Conservation (phyloP, 768 basidiomycete genomes). For the Sporobolomyces pararoseus region DNA sequence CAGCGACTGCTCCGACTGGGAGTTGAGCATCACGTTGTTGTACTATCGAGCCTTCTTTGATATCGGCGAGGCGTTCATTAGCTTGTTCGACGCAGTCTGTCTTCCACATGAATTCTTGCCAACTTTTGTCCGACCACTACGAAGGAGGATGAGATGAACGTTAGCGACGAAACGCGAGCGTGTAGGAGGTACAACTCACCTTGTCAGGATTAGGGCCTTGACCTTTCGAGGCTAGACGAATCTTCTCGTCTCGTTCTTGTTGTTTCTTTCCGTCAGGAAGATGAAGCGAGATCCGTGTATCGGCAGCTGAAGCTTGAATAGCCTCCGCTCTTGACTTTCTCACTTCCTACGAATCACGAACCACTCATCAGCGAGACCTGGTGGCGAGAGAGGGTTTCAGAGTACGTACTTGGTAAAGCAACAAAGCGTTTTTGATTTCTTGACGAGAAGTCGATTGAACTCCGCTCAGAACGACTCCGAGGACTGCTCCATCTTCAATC, state of each 20-base stretch:
- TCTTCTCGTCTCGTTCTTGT: conserved; percentile 43
- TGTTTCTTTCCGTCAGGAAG: conserved; percentile 39
- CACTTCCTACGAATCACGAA: conserved; percentile 24
- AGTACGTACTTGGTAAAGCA: conserved; percentile 42
- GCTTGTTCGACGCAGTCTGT: conserved; percentile 14
- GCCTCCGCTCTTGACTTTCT: conserved; percentile 46
- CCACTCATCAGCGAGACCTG: neutral
- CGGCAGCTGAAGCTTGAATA: conserved; percentile 43
- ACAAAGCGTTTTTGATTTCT: conserved; percentile 44
- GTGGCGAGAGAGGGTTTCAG: neutral
- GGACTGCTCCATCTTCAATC: conserved; percentile 52
- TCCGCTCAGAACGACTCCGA: conserved; percentile 48
- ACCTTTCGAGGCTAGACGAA: conserved; percentile 31
- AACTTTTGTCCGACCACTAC: conserved; percentile 21
- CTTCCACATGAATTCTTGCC: conserved; percentile 27
- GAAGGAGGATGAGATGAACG: neutral
- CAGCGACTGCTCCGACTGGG: conserved; percentile 11
- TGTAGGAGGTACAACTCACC: conserved; percentile 12
- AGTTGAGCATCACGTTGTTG: conserved; percentile 11
- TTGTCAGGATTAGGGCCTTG: conserved; percentile 45
- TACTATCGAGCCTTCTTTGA: neutral
- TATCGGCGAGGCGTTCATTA: neutral
- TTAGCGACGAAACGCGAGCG: neutral
- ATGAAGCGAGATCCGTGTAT: conserved; percentile 45
- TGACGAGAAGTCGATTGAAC: conserved; percentile 36